Percentiles rank a stretch among this genome's conserved stretches.
phyloP scores from a whole-genome alignment of 345 rosid genomes.

The Eucalyptus regnans region DNA sequence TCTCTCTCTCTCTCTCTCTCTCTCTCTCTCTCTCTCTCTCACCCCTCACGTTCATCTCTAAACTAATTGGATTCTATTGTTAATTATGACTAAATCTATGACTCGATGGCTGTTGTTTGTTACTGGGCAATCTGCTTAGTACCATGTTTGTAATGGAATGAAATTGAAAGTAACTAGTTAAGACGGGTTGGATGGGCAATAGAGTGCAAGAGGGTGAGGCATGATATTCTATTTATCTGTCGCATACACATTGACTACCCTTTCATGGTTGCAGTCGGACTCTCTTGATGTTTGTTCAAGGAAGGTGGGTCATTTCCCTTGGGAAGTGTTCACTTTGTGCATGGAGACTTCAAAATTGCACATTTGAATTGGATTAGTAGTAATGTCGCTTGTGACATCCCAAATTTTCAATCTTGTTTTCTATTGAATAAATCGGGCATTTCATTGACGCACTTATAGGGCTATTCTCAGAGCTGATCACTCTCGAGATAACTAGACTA shows the following conservation, averaged over 20 bases:
- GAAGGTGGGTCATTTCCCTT: background rate
- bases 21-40: background rate
- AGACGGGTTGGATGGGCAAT: background rate
- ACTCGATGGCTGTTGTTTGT: background rate
- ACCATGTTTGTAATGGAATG: background rate
- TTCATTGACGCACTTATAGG: too few relatives aligned
- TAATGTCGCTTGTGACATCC: background rate
- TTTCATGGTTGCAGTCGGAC: background rate
- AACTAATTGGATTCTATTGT: background rate
- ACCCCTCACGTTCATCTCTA: background rate
- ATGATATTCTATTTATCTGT: background rate
- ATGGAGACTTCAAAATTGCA: background rate
- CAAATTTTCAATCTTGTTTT: too few relatives aligned
- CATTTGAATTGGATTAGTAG: background rate
- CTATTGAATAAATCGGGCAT: too few relatives aligned
- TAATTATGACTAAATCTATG: background rate
- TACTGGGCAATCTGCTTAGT: background rate
- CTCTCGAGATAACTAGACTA: too few relatives aligned
- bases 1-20: background rate
- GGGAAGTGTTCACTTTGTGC: background rate
- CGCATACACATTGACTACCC: background rate
- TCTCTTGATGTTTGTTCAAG: background rate
- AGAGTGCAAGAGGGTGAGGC: background rate
- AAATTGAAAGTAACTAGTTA: background rate
- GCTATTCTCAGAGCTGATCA: too few relatives aligned